phyloP scores from a whole-genome alignment of 495 filamentous ascomycete species.

The Penicillium fimorum region DNA sequence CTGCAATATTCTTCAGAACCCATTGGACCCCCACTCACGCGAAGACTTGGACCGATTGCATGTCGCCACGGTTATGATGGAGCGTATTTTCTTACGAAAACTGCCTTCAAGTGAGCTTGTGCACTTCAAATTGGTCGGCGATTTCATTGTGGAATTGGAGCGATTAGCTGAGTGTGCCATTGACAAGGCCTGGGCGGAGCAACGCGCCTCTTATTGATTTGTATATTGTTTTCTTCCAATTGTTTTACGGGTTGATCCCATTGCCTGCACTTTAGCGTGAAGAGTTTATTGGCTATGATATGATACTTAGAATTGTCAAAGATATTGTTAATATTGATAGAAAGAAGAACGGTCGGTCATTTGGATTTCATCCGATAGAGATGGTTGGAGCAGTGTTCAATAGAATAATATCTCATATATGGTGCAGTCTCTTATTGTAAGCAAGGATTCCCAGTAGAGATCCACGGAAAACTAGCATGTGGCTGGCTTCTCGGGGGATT shows the following conservation, averaged over 20 bases:
- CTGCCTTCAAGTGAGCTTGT: conserved; percentile 42
- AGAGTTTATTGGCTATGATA: conserved; percentile 3
- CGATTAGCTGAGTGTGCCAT: conserved; percentile 43
- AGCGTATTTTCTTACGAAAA: conserved; percentile 40
- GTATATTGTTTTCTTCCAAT: not conserved
- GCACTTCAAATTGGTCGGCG: conserved; percentile 46
- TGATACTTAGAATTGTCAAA: not conserved
- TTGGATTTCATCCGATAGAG: not conserved
- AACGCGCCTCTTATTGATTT: conserved; percentile 13
- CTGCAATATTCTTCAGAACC: conserved; percentile 50
- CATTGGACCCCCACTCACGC: conserved; percentile 42
- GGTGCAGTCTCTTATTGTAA: not conserved
- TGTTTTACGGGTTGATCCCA: not conserved
- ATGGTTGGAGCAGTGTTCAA: not conserved
- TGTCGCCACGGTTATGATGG: conserved; percentile 43
- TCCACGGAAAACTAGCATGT: not conserved
- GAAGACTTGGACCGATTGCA: conserved; percentile 44
- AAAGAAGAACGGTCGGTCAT: not conserved
- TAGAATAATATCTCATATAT: not conserved
- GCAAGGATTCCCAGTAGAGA: not conserved
- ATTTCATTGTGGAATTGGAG: conserved; percentile 48
- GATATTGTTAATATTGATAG: not conserved
- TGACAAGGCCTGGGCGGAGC: conserved; percentile 42
- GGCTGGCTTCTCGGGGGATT: not conserved
- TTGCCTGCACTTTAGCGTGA: not conserved